phyloP scores from a whole-genome alignment of 805 yeast genomes.

The Candida xyloterini region DNA sequence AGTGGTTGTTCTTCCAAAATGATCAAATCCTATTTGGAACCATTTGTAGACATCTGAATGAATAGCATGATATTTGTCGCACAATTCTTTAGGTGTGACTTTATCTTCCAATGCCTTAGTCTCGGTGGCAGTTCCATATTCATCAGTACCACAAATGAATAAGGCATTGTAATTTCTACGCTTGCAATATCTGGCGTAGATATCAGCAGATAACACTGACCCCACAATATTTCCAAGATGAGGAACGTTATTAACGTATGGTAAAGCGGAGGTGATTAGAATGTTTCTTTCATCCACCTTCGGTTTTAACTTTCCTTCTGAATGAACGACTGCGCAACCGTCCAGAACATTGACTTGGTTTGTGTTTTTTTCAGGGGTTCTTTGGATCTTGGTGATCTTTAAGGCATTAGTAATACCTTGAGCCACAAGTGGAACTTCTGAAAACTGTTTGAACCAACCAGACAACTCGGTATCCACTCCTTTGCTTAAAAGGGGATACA shows the following conservation, averaged over 20 bases:
- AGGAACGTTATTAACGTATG: conserved; percentile 97
- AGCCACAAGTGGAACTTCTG: conserved; percentile 37
- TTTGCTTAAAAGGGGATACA: conserved; percentile 42
- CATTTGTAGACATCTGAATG: conserved; percentile 92
- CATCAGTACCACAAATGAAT: conserved; percentile 95
- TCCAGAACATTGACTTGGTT: conserved; percentile 30
- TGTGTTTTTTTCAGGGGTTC: conserved; percentile 41
- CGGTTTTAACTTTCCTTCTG: conserved; percentile 54
- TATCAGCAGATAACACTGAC: conserved; percentile 91
- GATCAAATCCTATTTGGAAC: conserved; percentile 93
- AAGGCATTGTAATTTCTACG: conserved; percentile 84
- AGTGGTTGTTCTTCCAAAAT: conserved; percentile 96
- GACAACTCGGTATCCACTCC: conserved; percentile 13
- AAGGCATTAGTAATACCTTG: conserved; percentile 47
- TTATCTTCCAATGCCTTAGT: conserved; percentile 96
- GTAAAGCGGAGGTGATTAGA: conserved; percentile 91
- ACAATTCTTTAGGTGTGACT: conserved; percentile 81
- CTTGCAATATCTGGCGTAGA: conserved; percentile 85
- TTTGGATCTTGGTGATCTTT: conserved; percentile 42
- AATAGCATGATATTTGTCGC: conserved; percentile 84
- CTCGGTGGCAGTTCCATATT: conserved; percentile 99
- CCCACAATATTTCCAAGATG: conserved; percentile 98
- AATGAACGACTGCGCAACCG: conserved; percentile 16
- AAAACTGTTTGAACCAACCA: conserved; percentile 44
- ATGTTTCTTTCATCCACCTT: conserved; percentile 72